phyloP scores from a whole-genome alignment of 768 basidiomycete species.

The Amylocystis lapponica region DNA sequence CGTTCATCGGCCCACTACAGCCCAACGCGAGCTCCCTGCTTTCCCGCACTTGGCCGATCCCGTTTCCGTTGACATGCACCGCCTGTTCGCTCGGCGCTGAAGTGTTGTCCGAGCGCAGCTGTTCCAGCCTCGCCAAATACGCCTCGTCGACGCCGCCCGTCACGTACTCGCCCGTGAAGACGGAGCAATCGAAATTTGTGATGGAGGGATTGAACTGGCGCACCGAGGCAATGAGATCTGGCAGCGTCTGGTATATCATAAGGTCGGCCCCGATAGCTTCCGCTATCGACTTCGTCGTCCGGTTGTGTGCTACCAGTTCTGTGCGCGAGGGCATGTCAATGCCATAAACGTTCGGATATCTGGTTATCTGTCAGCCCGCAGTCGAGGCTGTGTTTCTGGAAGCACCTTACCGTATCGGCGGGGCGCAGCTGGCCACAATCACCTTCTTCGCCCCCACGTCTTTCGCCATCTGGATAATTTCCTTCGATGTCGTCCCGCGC shows the following conservation, averaged over 20 bases:
- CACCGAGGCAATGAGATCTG: constrained; percentile 83
- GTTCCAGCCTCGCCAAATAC: constrained; percentile 75
- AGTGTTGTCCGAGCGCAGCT: constrained; percentile 75
- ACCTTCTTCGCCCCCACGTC: constrained; percentile 97
- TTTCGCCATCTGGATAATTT: constrained; percentile 99
- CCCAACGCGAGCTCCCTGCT: constrained; percentile 21
- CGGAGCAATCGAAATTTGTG: constrained; percentile 86
- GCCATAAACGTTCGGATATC: constrained; percentile 92
- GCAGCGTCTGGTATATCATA: constrained; percentile 90
- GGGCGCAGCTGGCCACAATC: constrained; percentile 94
- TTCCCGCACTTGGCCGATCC: constrained; percentile 10
- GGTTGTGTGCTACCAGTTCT: constrained; percentile 85
- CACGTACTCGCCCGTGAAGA: constrained; percentile 95
- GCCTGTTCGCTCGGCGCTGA: constrained; percentile 41
- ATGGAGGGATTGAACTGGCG: constrained; percentile 78
- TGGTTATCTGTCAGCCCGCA: too few species aligned
- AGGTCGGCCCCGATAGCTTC: constrained; percentile 88
- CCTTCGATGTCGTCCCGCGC: constrained; percentile 95
- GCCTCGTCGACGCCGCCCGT: constrained; percentile 86
- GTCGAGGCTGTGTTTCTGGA: constrained; percentile 10
- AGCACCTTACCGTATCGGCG: constrained; percentile 96
- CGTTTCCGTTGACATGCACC: constrained; percentile 30
- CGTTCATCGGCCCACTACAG: constrained; percentile 46
- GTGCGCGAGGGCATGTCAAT: constrained; percentile 98
- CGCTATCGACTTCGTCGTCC: constrained; percentile 68